phyloP scores from a whole-genome alignment of 495 filamentous ascomycete species.

The Aspergillus hancockii region DNA sequence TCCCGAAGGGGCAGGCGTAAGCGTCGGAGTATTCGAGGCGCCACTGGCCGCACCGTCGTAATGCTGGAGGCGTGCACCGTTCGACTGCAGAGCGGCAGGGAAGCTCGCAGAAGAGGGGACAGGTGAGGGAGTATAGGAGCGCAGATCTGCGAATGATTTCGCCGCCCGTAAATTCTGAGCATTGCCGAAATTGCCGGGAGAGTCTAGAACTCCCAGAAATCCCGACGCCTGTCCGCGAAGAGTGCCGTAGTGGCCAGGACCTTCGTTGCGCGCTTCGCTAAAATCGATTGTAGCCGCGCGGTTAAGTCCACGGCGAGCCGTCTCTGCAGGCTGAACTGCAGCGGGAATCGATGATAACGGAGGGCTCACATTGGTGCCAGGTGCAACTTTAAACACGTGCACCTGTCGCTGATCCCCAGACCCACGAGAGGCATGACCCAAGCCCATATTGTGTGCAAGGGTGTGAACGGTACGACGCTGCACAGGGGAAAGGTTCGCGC shows the following conservation, averaged over 20 bases:
- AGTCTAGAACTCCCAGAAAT: conserved; percentile 81
- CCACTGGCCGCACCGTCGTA: conserved; percentile 60
- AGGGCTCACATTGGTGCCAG: conserved; percentile 65
- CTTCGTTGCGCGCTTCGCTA: conserved; percentile 77
- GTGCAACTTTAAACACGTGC: conserved; percentile 74
- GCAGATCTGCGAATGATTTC: conserved; percentile 94
- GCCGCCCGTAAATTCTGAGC: conserved; percentile 84
- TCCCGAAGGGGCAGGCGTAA: conserved; percentile 75
- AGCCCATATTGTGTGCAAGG: conserved; percentile 89
- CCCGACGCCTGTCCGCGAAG: conserved; percentile 74
- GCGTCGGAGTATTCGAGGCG: conserved; percentile 69
- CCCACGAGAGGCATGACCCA: conserved; percentile 86
- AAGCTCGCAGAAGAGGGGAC: conserved; percentile 87
- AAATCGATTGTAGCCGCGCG: conserved; percentile 98
- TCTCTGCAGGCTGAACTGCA: conserved; percentile 66
- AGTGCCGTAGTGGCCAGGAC: conserved; percentile 67
- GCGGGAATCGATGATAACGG: conserved; percentile 58
- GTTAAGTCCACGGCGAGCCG: conserved; percentile 77
- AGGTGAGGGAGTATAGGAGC: conserved; percentile 92
- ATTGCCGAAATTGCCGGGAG: conserved; percentile 67
- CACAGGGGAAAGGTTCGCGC: conserved; percentile 72
- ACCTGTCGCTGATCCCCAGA: conserved; percentile 83
- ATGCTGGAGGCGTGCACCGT: conserved; percentile 63
- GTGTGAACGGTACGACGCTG: conserved; percentile 91
- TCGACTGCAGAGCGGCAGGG: conserved; percentile 67